Evolutionary conservation across 257 asterid genomes (phyloP), one percentile per base, ranked within the genome.

Genomic region (Nicotiana paniculata): DNA sequence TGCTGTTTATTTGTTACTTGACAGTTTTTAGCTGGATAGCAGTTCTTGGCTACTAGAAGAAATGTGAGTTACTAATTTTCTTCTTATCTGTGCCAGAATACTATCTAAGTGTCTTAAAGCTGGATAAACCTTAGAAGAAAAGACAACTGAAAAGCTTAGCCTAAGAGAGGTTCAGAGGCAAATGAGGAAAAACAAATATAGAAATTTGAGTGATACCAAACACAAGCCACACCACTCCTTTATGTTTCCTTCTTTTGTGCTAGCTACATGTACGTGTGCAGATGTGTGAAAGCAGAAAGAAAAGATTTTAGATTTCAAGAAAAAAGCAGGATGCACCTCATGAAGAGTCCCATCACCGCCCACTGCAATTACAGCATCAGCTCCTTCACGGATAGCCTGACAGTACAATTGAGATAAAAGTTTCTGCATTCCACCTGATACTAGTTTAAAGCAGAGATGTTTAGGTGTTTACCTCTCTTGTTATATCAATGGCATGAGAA

Each of bases 281-380:
- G 43, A 67, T 17, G 53, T 7, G 18, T 21, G 37, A 72, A 24
- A 6, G 16, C 59, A 75, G 26, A 75, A 15, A 51, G 79, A 75
- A 51, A 4, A 75, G 26, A 51, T 12, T 46, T 46, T 24, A 24
- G 39, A 72, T 6, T 72, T 72, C 61, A 24, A 30, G 43, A 15
- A 74, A 16, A 43, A 26, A 75, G 53, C 21, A 75, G 21, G 81
- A 37, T 64, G 58, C 83, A 95, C 98, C 97, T 93, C 98, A 18
- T 95, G 98, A 85, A 95, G 97, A 82, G 98, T 95, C 82, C 98
- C 97, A 85, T 95, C 98, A 26, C 98, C 98, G 57, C 98, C 98
- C 84, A 95, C 98, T 21, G 98, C 97, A 85, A 95, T 83, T 82
- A 95, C 97, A 57, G 97, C 98, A 86, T 93, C 93, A 70, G 93